Percentiles rank a stretch among this genome's conserved stretches.
Conservation (phyloP, 257 asterid species). For the Rauvolfia tetraphylla region DNA sequence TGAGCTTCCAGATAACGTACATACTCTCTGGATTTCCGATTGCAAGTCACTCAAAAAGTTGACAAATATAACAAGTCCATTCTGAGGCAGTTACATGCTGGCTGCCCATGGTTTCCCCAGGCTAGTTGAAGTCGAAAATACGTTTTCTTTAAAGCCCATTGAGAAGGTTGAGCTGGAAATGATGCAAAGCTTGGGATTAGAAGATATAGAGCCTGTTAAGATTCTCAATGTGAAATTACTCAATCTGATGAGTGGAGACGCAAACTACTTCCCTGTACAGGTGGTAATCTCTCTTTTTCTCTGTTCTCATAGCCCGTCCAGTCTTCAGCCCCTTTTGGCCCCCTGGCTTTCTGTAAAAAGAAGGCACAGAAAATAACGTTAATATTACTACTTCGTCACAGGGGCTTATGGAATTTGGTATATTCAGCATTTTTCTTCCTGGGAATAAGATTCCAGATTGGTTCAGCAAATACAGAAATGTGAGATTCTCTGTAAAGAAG, state of each 20-base stretch:
- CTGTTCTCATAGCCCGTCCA: neutral
- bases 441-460: no score
- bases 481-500: no score
- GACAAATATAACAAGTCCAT: constrained; percentile 10
- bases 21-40: neutral
- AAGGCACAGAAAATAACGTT: no score
- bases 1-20: no score
- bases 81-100: neutral
- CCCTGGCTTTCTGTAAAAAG: neutral
- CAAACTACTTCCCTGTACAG: neutral
- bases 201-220: neutral
- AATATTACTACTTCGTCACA: neutral
- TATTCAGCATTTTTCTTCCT: constrained; percentile 16
- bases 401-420: constrained; percentile 16
- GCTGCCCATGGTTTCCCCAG: neutral
- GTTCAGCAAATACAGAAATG: no score
- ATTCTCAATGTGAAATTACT: neutral
- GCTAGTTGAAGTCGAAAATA: constrained; percentile 6
- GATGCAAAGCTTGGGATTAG: neutral
- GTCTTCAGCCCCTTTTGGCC: neutral
- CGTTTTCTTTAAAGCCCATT: constrained; percentile 4
- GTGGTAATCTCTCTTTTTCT: neutral
- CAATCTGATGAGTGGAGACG: neutral
- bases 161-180: neutral
- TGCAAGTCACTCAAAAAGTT: constrained; percentile 11